Evolutionary conservation across 2,329 filamentous ascomycete species (phyloP).

Genomic region (Cladobotryum mycophilum): DNA sequence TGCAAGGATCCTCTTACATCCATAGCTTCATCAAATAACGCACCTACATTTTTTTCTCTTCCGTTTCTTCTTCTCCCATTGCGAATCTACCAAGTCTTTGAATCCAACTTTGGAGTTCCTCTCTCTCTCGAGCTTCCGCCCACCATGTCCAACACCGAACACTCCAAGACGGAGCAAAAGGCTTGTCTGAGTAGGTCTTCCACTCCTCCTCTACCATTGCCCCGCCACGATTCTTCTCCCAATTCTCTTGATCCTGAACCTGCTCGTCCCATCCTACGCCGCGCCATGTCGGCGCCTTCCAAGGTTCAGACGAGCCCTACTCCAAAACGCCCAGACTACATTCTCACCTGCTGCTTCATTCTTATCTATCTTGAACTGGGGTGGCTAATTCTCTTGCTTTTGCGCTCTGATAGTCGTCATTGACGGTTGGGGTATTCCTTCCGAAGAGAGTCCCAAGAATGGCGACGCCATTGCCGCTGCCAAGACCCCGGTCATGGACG

Average conservation of each 20-base stretch:
- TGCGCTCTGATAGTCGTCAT: slow-evolving; percentile 74
- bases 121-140: slow-evolving; percentile 5
- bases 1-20: no score
- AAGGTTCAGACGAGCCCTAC: slow-evolving; percentile 11
- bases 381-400: slow-evolving; percentile 53
- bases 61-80: slow-evolving; percentile 9
- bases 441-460: slow-evolving; percentile 71
- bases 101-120: background rate
- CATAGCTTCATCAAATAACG: background rate
- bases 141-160: slow-evolving; percentile 49
- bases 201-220: slow-evolving; percentile 23
- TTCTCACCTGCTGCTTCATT: slow-evolving; percentile 45
- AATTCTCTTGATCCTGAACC: background rate
- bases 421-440: slow-evolving; percentile 94
- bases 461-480: slow-evolving; percentile 95
- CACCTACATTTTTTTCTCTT: slow-evolving; percentile 13
- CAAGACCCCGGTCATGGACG: slow-evolving; percentile 91
- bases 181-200: slow-evolving; percentile 55
- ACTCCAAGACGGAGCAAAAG: slow-evolving; percentile 49
- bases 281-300: slow-evolving; percentile 17
- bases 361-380: slow-evolving; percentile 51
- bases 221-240: slow-evolving; percentile 11
- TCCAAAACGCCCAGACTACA: slow-evolving; percentile 25
- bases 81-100: slow-evolving; percentile 1
- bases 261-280: slow-evolving; percentile 15